A percentile compares a stretch with the other conserved stretches of the same genome.
Conservation (phyloP, 2,329 filamentous ascomycete species). For the Tolypocladium nubicola region DNA sequence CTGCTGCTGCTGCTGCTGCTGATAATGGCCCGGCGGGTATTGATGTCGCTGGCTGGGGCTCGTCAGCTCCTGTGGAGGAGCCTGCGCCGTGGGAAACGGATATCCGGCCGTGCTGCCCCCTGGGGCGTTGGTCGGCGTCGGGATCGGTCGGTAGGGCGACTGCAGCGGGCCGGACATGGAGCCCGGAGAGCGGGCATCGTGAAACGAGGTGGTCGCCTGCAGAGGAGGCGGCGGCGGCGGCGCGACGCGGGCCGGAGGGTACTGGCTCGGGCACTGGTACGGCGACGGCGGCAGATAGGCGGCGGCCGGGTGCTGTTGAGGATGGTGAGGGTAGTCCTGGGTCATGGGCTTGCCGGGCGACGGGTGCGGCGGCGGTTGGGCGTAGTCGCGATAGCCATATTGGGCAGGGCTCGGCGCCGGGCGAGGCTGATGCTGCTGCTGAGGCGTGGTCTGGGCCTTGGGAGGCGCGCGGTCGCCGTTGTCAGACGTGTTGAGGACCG, state of each 20-base stretch:
- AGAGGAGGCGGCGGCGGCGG: constrained; percentile 22
- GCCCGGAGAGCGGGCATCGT: constrained; percentile 41
- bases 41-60: constrained; percentile 44
- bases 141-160: constrained; percentile 38
- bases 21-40: constrained; percentile 33
- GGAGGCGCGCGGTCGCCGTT: constrained; percentile 27
- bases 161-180: constrained; percentile 21
- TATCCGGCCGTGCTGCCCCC: constrained; percentile 32
- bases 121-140: constrained; percentile 28
- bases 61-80: constrained; percentile 26
- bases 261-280: constrained; percentile 29
- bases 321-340: constrained; percentile 30
- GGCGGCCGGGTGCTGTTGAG: constrained; percentile 18
- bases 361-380: constrained; percentile 26
- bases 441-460: constrained; percentile 19
- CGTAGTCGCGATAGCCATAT: constrained; percentile 41
- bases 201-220: constrained; percentile 31
- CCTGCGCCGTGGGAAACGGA: constrained; percentile 36
- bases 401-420: constrained; percentile 28
- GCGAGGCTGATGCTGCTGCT: constrained; percentile 19
- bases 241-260: constrained; percentile 30
- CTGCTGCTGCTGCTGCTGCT: constrained; percentile 24
- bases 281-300: constrained; percentile 27
- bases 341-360: constrained; percentile 36
- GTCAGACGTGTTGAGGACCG: constrained; percentile 44